Evolutionary conservation across 164 flowering plant species (phyloP).

Genomic region (Protea cynaroides): DNA sequence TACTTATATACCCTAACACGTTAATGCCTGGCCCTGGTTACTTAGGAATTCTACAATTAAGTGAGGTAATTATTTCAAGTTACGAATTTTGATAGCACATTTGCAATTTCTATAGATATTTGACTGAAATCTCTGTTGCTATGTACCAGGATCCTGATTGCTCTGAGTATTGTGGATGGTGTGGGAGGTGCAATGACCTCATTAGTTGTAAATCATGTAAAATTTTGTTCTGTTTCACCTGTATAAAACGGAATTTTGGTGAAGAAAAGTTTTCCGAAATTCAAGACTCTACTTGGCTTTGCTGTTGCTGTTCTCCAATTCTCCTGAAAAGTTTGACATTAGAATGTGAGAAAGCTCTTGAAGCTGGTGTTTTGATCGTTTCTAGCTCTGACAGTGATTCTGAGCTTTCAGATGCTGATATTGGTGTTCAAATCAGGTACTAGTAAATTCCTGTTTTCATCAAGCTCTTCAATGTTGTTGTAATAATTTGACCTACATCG

Average conservation of each 20-base stretch:
- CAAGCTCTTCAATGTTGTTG: not conserved
- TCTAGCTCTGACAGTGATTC: slow-evolving; percentile 78
- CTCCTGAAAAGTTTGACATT: slow-evolving; percentile 38
- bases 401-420: slow-evolving; percentile 44
- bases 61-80: not conserved
- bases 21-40: too few species aligned
- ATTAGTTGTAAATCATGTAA: slow-evolving; percentile 64
- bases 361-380: slow-evolving; percentile 21
- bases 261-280: slow-evolving; percentile 37
- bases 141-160: slow-evolving; percentile 62
- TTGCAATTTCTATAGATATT: too few species aligned
- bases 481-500: not conserved
- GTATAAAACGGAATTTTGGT: slow-evolving; percentile 69
- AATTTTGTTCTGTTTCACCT: slow-evolving; percentile 48
- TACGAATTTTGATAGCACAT: not conserved
- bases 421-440: slow-evolving; percentile 44
- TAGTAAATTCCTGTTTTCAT: not conserved
- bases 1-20: too few species aligned
- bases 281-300: slow-evolving; percentile 54
- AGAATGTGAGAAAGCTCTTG: slow-evolving; percentile 49
- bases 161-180: slow-evolving; percentile 79
- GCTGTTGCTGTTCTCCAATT: slow-evolving; percentile 74
- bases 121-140: not conserved
- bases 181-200: slow-evolving; percentile 58
- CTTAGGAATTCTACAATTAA: too few species aligned